Evolutionary conservation across 306 rosid genomes (phyloP).

Genomic region (apple (Malus domestica)): DNA sequence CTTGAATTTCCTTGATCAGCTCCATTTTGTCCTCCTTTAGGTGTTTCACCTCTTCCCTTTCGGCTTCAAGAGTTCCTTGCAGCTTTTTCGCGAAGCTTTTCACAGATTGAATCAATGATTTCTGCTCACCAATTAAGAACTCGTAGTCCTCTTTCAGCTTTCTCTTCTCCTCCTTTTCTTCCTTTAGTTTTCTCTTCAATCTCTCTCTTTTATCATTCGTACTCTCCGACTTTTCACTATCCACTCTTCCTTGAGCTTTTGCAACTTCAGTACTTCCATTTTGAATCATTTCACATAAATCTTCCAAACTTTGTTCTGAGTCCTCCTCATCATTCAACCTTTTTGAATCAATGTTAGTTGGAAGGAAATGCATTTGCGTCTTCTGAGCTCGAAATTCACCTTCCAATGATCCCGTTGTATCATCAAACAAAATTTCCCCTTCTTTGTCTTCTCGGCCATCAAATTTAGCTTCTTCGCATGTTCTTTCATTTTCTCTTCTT

Average conservation of each 20-base stretch:
- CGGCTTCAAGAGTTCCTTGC: not conserved
- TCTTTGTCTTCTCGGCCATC: not conserved
- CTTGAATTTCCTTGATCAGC: not conserved
- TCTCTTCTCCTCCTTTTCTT: constrained; percentile 1
- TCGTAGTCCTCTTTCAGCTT: not conserved
- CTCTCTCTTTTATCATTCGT: not conserved
- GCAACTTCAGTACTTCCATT: not conserved
- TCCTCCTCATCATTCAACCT: not conserved
- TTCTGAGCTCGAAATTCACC: not conserved
- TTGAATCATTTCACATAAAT: not conserved
- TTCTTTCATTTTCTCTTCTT: not conserved
- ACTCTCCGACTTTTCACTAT: too few relatives aligned
- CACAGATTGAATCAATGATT: not conserved
- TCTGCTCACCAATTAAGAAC: not conserved
- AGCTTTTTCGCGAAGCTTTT: not conserved
- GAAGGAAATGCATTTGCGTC: not conserved
- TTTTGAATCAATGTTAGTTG: not conserved
- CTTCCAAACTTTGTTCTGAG: not conserved
- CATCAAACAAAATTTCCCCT: not conserved
- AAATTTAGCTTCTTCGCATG: not conserved
- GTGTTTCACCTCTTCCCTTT: not conserved
- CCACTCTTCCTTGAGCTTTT: not conserved
- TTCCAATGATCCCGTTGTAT: not conserved
- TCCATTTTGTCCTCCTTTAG: not conserved
- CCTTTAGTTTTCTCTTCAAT: not conserved